Conservation (phyloP, 345 rosid species). For the Moringa oleifera region DNA sequence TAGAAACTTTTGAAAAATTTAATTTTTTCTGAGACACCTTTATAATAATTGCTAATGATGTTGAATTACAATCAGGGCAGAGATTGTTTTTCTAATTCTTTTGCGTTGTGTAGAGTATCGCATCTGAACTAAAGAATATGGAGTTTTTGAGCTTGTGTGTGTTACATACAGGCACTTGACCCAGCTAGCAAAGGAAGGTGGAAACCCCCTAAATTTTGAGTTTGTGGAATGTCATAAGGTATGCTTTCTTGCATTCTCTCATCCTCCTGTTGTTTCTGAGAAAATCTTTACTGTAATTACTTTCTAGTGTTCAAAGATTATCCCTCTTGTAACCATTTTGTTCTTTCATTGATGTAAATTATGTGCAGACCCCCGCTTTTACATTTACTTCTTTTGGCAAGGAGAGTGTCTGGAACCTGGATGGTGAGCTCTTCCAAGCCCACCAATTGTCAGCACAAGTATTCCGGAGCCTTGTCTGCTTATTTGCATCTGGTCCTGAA, state of each 20-base stretch:
- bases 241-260: background rate
- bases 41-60: too few relatives aligned
- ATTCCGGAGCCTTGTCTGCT: slow-evolving; percentile 68
- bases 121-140: too few relatives aligned
- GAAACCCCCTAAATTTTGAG: slow-evolving; percentile 67
- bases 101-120: background rate
- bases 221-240: slow-evolving; percentile 95
- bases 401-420: slow-evolving; percentile 87
- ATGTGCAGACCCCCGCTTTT: slow-evolving; percentile 68
- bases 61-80: too few relatives aligned
- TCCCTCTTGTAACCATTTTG: slow-evolving; percentile 1
- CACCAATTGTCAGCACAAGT: slow-evolving; percentile 92
- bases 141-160: too few relatives aligned
- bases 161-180: slow-evolving; percentile 69
- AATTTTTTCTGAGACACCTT: too few relatives aligned
- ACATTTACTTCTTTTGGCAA: slow-evolving; percentile 76
- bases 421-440: slow-evolving; percentile 89
- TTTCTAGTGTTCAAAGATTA: background rate
- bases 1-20: too few relatives aligned
- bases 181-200: slow-evolving; percentile 79
- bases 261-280: background rate
- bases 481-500: slow-evolving; percentile 91
- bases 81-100: background rate
- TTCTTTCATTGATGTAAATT: background rate
- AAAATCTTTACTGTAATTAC: background rate